Evolutionary conservation across 306 rosid genomes (phyloP), one percentile per base, ranked within the genome.

Genomic region (Begonia loranthoides): DNA sequence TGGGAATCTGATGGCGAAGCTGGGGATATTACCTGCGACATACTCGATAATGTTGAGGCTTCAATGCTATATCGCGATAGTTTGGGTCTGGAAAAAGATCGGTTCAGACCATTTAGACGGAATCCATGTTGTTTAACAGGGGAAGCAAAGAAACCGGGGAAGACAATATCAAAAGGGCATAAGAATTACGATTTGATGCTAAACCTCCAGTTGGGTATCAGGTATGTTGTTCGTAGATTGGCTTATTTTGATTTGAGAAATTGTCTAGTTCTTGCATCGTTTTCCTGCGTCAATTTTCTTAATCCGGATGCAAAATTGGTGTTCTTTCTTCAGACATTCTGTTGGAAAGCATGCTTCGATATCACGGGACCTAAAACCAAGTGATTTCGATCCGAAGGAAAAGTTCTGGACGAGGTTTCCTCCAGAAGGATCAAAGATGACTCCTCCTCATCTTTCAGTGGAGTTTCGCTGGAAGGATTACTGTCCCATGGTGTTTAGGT

Each of bases 371-470:
- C 76, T 92, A 17, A 83, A 66, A 65, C 36, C 61, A 4, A 61
- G 76, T 57, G 94, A 86, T 76, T 92, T 92, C 59, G 94, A 86
- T 70, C 92, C 94, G 0, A 85, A 71, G 47, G 93, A 83, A 71
- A 92, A 92, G 70, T 92, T 92, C 72, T 92, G 99, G 99, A 92
- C 94, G 0, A 78, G 89, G 74, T 92, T 92, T 76, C 95, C 99
- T 0, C 48, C 88, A 1, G 93, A 83, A 52, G 99, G 99, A 45
- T 86, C 99, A 4, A 92, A 72, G 74, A 61, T 55, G 59, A 92
- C 99, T 3, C 99, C 99, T 1, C 96, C 99, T 0, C 99, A 92
- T 70, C 96, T 74, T 48, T 92, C 96, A 0, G 54, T 52, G n/a
- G 99, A 86, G 56, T 92, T 92, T 28, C 81, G 96, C 6, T 92